Base-by-base conservation (phyloP, 139 green algal genomes). In the Coelastrella sp. region DNA sequence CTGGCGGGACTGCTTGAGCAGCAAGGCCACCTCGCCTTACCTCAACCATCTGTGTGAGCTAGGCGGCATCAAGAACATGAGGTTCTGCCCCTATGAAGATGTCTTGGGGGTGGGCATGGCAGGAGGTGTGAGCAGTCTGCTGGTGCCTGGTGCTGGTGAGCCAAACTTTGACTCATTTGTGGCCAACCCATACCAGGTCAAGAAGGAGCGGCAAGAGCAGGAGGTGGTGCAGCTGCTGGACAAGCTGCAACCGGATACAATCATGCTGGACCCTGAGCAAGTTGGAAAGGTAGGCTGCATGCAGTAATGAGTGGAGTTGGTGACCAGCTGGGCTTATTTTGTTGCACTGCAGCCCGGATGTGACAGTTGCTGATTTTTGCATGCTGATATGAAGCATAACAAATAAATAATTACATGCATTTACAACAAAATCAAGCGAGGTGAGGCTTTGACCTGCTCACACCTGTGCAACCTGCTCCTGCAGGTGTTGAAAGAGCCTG, bases 101-200 rank as follows among this genome's bases (percentile, higher is more conserved):
- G 95, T 98, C 60, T 85, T 99, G 89, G 97, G 89, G 6, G 91
- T 96, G 6, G 98, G 98, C 7, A 96, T 15, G 10, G 88, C 88
- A 11, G 88, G 88, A 17, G 91, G 94, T 15, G 19, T 97, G 7
- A 92, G 84, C 83, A 97, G 93, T 35, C 93, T 99, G 80, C 93
- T 99, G n/a, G 95, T 99, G 6, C 98, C 98, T 7, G 98, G 98
- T 66, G 91, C 94, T 19, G 98, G 98, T 7, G 98, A 99, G 94
- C 97, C 98, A 49, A 99, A 99, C 96, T 99, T 97, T 92, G 98
- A 99, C 94, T 97, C 96, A 6, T 97, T 97, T 57, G 98, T 99
- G 83, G 98, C 96, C 14, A 98, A 99, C 93, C 98, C 98, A 19
- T 99, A 96, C 93, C 91, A 97, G 79, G 96, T 87, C n/a, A 89